phyloP scores from a whole-genome alignment of 345 rosid species.

The Microthlaspi erraticum region DNA sequence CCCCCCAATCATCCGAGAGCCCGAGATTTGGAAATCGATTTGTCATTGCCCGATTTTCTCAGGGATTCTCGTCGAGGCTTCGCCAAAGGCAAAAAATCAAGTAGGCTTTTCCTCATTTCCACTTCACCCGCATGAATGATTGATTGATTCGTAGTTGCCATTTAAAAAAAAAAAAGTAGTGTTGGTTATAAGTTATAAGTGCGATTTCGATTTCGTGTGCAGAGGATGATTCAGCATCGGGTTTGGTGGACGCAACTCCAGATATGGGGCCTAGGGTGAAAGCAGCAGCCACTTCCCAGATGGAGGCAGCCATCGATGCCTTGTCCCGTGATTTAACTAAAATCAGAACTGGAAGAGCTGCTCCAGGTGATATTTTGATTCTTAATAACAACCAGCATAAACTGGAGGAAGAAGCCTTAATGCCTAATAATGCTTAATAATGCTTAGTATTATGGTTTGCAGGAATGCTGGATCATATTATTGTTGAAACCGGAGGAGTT shows the following conservation, averaged over 20 bases:
- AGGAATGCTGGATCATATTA: constrained; percentile 97
- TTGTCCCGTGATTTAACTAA: constrained; percentile 77
- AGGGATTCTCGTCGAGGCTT: constrained; percentile 63
- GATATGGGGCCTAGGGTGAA: constrained; percentile 79
- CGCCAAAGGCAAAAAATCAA: constrained; percentile 79
- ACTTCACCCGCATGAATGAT: too few relatives aligned
- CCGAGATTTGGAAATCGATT: constrained; percentile 9
- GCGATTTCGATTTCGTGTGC: too few relatives aligned
- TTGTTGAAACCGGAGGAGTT: constrained; percentile 75
- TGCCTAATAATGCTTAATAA: too few relatives aligned
- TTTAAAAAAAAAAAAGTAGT: too few relatives aligned
- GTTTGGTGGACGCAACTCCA: constrained; percentile 52
- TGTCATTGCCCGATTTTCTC: constrained; percentile 45
- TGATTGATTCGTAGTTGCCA: too few relatives aligned
- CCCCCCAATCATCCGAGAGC: constrained; percentile 26
- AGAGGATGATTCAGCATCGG: constrained; percentile 75
- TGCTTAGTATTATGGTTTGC: constrained; percentile 24
- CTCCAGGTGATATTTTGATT: constrained; percentile 58
- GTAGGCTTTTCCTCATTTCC: constrained; percentile 41
- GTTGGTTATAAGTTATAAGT: too few relatives aligned
- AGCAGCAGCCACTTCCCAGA: constrained; percentile 67
- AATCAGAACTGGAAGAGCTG: constrained; percentile 87
- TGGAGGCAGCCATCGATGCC: constrained; percentile 90
- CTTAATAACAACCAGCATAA: too few relatives aligned
- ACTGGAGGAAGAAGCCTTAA: background rate